A percentile compares a stretch with the other conserved stretches of the same genome.
phyloP scores from a whole-genome alignment of 2,329 filamentous ascomycete species.

The Hymenoscyphus repandus region DNA sequence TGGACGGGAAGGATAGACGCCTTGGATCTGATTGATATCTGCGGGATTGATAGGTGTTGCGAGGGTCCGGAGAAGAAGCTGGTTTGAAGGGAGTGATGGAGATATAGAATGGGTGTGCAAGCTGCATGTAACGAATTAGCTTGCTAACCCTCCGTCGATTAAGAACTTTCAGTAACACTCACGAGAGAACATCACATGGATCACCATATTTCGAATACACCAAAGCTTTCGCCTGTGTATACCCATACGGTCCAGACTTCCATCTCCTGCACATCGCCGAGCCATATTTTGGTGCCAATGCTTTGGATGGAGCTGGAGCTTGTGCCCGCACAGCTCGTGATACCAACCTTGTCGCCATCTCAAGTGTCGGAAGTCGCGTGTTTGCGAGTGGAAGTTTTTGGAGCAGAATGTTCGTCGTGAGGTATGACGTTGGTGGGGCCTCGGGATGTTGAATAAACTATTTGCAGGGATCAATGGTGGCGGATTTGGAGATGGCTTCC shows the following conservation, averaged over 20 bases:
- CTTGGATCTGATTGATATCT: slow-evolving; percentile 97
- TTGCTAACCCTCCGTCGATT: background rate
- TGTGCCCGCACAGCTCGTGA: slow-evolving; percentile 13
- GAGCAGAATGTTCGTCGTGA: background rate
- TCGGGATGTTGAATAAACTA: background rate
- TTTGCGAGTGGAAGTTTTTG: background rate
- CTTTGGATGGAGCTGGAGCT: slow-evolving; percentile 12
- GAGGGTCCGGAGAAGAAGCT: slow-evolving; percentile 78
- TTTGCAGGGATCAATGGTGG: background rate
- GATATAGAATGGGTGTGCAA: slow-evolving; percentile 74
- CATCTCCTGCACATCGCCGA: slow-evolving; percentile 31
- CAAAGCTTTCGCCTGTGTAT: slow-evolving; percentile 79
- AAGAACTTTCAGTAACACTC: slow-evolving; percentile 18
- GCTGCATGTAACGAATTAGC: slow-evolving; percentile 31
- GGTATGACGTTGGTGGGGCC: background rate
- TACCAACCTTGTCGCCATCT: slow-evolving; percentile 13
- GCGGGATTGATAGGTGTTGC: slow-evolving; percentile 93
- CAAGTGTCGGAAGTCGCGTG: background rate
- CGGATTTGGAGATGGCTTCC: background rate
- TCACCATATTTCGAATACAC: slow-evolving; percentile 72
- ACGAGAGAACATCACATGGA: slow-evolving; percentile 64
- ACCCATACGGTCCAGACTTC: slow-evolving; percentile 63
- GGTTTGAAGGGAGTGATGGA: slow-evolving; percentile 59
- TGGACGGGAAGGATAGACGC: slow-evolving; percentile 85
- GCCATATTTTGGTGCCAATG: slow-evolving; percentile 8